Percentiles rank a stretch among this genome's conserved stretches.
Conservation (phyloP, 345 rosid genomes). For the Gossypium turneri region DNA sequence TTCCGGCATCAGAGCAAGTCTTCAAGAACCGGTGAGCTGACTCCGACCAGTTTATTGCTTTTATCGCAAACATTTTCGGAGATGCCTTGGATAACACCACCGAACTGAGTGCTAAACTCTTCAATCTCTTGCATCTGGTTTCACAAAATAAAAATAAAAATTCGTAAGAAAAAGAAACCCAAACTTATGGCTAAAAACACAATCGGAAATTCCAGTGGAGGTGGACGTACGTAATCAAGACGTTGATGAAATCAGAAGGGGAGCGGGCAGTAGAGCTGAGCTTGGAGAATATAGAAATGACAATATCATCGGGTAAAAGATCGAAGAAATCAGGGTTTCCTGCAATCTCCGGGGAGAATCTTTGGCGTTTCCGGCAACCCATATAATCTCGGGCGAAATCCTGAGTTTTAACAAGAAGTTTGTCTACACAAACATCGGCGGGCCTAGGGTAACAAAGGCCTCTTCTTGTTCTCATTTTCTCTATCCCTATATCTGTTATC, state of each 20-base stretch:
- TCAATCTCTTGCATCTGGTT: conserved; percentile 82
- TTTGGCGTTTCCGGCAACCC: conserved; percentile 33
- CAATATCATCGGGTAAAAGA: conserved; percentile 75
- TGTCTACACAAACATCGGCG: conserved; percentile 18
- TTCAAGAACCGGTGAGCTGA: conserved; percentile 78
- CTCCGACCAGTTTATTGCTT: conserved; percentile 78
- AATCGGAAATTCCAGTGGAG: neutral
- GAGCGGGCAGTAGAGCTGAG: conserved; percentile 52
- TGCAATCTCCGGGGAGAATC: conserved; percentile 24
- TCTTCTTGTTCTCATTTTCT: conserved; percentile 50
- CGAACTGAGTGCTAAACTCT: conserved; percentile 48
- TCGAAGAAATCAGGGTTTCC: conserved; percentile 46
- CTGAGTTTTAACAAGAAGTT: conserved; percentile 10
- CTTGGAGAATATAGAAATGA: conserved; percentile 53
- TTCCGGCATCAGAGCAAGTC: conserved; percentile 80
- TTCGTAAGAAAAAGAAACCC: neutral
- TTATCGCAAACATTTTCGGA: conserved; percentile 46
- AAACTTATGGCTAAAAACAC: neutral
- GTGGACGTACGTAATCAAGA: conserved; percentile 58
- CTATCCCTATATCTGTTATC: neutral
- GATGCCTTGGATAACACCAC: conserved; percentile 62
- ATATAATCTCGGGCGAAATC: conserved; percentile 21
- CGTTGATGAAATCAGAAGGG: conserved; percentile 74
- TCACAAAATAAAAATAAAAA: conserved; percentile 11
- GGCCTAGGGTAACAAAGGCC: conserved; percentile 45